A percentile compares a stretch with the other conserved stretches of the same genome.
Evolutionary conservation across 768 basidiomycete species (phyloP).

Genomic region (Suillus placidus): DNA sequence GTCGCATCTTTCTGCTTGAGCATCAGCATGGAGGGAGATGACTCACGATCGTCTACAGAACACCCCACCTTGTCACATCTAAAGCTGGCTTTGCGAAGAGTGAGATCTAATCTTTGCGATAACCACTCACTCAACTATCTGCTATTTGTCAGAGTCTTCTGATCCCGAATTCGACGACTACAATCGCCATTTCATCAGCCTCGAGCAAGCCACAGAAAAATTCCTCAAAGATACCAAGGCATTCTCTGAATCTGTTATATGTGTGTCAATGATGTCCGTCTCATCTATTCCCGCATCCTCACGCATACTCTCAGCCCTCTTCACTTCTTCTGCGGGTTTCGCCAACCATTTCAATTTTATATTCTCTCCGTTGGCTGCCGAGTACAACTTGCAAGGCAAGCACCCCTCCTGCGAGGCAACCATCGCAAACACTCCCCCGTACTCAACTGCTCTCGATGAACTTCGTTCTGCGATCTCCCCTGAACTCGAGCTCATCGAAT

Average conservation of each 20-base stretch:
- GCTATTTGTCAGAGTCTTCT: constrained; percentile 58
- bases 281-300: constrained; percentile 4
- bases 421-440: constrained; percentile 73
- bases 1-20: constrained; percentile 1
- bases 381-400: constrained; percentile 79
- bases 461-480: constrained; percentile 77
- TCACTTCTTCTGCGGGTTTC: constrained; percentile 66
- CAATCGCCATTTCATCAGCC: constrained; percentile 69
- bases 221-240: constrained; percentile 89
- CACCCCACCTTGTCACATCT: constrained; percentile 86
- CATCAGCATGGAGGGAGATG: not conserved
- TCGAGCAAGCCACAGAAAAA: constrained; percentile 86
- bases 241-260: constrained; percentile 80
- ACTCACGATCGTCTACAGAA: constrained; percentile 47
- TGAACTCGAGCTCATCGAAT: constrained; percentile 93
- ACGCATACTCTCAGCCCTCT: constrained; percentile 49
- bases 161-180: constrained; percentile 93
- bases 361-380: constrained; percentile 69
- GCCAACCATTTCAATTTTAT: constrained; percentile 63
- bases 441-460: constrained; percentile 79
- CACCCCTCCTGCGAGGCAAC: constrained; percentile 80
- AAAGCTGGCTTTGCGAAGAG: constrained; percentile 94
- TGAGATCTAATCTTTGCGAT: constrained; percentile 31
- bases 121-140: constrained; percentile 7
- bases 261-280: constrained; percentile 38